Conservation (phyloP, 352 stramenopile species). For the Globisporangium solare region DNA sequence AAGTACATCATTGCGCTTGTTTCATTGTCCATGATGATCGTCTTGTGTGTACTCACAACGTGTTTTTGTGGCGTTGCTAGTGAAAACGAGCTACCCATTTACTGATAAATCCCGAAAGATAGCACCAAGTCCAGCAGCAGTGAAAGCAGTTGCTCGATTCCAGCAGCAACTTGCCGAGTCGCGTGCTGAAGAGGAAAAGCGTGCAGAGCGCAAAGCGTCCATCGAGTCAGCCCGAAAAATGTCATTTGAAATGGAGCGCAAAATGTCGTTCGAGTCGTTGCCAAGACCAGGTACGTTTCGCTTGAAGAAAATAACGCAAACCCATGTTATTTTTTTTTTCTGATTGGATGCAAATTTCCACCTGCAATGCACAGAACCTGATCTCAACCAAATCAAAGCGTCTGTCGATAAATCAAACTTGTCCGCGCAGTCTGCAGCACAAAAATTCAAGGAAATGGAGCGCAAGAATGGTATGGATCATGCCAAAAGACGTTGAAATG, state of each 20-base stretch:
- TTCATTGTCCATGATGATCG: neutral
- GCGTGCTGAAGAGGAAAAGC: slow-evolving; percentile 24
- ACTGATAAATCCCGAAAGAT: slow-evolving; percentile 43
- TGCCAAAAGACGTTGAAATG: neutral
- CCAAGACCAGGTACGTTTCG: slow-evolving; percentile 4
- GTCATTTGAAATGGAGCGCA: slow-evolving; percentile 29
- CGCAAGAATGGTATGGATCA: slow-evolving; percentile 39
- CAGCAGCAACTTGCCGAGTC: slow-evolving; percentile 49
- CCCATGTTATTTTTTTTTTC: slow-evolving; percentile 2
- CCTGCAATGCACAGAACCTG: slow-evolving; percentile 22
- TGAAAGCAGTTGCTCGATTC: slow-evolving; percentile 49
- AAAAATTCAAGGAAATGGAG: slow-evolving; percentile 65
- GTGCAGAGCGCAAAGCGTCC: slow-evolving; percentile 26
- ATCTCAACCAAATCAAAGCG: slow-evolving; percentile 53
- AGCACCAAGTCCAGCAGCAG: slow-evolving; percentile 32
- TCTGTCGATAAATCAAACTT: slow-evolving; percentile 45
- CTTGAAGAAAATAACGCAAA: neutral
- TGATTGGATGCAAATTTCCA: neutral
- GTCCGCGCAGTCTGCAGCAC: slow-evolving; percentile 45
- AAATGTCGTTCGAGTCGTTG: slow-evolving; percentile 28
- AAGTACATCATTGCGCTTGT: slow-evolving; percentile 6
- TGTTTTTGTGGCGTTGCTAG: neutral
- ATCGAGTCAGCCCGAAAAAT: slow-evolving; percentile 28
- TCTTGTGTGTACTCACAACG: neutral
- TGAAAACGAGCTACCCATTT: slow-evolving; percentile 60